Evolutionary conservation across 768 basidiomycete genomes (phyloP).

Genomic region (Termitomyces titanicus): DNA sequence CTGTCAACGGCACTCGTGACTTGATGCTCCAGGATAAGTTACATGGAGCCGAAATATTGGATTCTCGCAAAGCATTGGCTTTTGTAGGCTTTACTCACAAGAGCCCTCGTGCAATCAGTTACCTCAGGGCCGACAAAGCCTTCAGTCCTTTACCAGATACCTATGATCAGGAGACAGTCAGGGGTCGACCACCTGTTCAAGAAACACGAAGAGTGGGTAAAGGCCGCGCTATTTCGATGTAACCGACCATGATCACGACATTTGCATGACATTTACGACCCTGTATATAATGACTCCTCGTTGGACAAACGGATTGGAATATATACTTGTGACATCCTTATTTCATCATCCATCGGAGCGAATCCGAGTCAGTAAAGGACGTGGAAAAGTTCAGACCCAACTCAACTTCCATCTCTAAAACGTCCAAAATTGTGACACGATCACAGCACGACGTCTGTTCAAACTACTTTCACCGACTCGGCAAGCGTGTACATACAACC

Average conservation of each 20-base stretch:
- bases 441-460: conserved; percentile 8
- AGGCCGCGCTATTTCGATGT: conserved; percentile 85
- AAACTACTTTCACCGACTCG: conserved; percentile 1
- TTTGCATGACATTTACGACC: conserved; percentile 9
- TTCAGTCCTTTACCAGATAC: conserved; percentile 57
- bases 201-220: conserved; percentile 58
- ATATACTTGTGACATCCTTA: background rate
- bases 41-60: conserved; percentile 83
- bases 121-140: conserved; percentile 70
- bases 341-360: too few relatives aligned
- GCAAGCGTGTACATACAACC: background rate
- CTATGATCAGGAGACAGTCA: conserved; percentile 45
- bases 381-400: too few relatives aligned
- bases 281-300: conserved; percentile 6
- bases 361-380: too few relatives aligned
- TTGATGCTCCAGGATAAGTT: conserved; percentile 82
- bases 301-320: background rate
- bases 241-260: conserved; percentile 8
- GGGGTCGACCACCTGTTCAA: conserved; percentile 66
- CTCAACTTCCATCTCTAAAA: too few relatives aligned
- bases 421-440: conserved; percentile 11
- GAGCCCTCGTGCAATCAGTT: conserved; percentile 77
- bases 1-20: conserved; percentile 83
- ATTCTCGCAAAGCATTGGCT: conserved; percentile 86
- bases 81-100: conserved; percentile 92